Base-by-base conservation (phyloP, 176 grass and related monocot genomes). In the bread wheat (Triticum aestivum) region DNA sequence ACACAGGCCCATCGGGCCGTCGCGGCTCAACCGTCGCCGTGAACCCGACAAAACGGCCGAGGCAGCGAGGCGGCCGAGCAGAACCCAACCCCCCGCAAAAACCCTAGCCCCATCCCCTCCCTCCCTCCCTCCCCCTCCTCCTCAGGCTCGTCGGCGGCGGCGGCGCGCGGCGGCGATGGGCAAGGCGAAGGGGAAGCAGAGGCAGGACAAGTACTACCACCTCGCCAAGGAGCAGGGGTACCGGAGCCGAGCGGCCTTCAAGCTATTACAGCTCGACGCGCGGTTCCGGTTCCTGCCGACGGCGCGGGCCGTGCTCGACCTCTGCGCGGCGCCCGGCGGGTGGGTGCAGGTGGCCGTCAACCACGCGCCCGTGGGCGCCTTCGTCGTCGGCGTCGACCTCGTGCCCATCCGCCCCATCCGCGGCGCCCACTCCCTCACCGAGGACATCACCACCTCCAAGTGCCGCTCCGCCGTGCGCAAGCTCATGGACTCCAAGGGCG, bases 191-290 rank as follows among this genome's bases (percentile, higher is more conserved):
- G 97, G 97, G 42, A 99, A 92, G 90, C 90, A 94, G 75, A 76
- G 97, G 12, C 90, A 91, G 73, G 97, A 99, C 72, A 99, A 93
- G 87, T 99, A 79, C 87, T 99, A 99, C 83, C 90, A 91, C 65
- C 87, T 99, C 41, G 94, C 97, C 17, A 96, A 94, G 89, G 97
- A 99, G 89, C 86, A 93, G 59, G 97, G 97, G 2, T 96, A 96
- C 90, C 92, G 97, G 65, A 96, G 92, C 10, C 76, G 97, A 0
- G 97, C 97, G 38, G 83, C 97, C 4, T 99, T 94, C 88, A 99
- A 99, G 92, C 94, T 99, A 27, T 90, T 99, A 37, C 97, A 98
- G 82, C 97, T 96, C 30, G 97, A 98, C 61, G 88, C 97, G 20
- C 91, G 92, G 30, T 96, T 85, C 84, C 90, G 91, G 12, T 98